phyloP scores from a whole-genome alignment of 352 stramenopile species.

The Phytopythium boreale region DNA sequence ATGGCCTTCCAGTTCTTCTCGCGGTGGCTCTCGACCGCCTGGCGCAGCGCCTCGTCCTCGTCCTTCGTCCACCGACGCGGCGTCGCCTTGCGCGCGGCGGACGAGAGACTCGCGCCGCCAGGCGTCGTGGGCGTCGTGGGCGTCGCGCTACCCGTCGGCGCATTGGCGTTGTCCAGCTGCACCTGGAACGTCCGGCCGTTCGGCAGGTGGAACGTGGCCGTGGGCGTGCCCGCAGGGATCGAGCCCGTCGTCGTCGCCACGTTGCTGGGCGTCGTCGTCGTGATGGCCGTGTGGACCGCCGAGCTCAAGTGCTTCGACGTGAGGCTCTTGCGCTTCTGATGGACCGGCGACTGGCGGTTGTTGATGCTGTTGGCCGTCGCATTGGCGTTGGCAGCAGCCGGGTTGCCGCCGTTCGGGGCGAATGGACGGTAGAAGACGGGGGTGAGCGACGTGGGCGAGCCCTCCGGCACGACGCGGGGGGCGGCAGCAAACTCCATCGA shows the following conservation, averaged over 20 bases:
- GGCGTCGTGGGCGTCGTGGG: constrained; percentile 34
- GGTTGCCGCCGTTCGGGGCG: constrained; percentile 10
- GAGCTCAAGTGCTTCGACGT: constrained; percentile 65
- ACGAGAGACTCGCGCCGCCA: constrained; percentile 17
- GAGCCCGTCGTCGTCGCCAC: constrained; percentile 14
- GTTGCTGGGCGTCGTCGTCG: constrained; percentile 1
- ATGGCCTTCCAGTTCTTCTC: constrained; percentile 94
- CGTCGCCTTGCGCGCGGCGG: constrained; percentile 66
- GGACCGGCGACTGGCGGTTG: constrained; percentile 44
- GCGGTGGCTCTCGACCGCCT: constrained; percentile 82
- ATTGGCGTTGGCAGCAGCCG: constrained; percentile 3
- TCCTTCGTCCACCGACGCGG: constrained; percentile 85
- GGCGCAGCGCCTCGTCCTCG: constrained; percentile 83
- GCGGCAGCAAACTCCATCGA: not conserved
- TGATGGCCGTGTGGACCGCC: not conserved
- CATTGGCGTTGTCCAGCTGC: constrained; percentile 46
- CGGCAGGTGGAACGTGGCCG: constrained; percentile 14
- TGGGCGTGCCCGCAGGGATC: constrained; percentile 27
- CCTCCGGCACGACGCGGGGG: constrained; percentile 9
- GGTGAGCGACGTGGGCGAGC: constrained; percentile 38
- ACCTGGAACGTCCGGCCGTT: constrained; percentile 77
- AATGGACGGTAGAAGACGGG: constrained; percentile 48
- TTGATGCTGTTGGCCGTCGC: constrained; percentile 5
- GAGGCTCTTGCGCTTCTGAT: constrained; percentile 71
- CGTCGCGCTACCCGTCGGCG: not conserved